These are phyloP conservation scores for Pichia sp. DNA, from an alignment of 1,139 yeast species.

Conservation along the genomic window DNA sequence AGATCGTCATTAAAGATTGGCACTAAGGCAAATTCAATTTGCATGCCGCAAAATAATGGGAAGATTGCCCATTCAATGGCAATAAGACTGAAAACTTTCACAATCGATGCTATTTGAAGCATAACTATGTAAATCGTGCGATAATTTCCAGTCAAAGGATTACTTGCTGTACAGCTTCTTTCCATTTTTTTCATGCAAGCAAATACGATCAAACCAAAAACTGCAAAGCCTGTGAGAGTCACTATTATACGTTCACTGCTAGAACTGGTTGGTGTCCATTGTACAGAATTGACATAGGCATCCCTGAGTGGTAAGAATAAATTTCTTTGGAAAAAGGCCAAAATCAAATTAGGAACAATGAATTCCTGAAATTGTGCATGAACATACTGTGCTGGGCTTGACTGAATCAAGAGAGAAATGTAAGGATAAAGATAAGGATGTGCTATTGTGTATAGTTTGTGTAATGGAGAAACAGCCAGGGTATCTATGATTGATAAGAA, in stretches of 20 bases:
- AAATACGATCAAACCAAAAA: conserved; percentile 33
- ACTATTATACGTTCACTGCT: conserved; percentile 20
- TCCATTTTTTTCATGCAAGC: conserved; percentile 37
- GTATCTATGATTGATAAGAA: not conserved
- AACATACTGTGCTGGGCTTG: not conserved
- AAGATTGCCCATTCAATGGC: conserved; percentile 76
- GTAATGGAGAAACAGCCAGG: not conserved
- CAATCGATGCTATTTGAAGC: conserved; percentile 55
- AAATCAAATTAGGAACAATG: conserved; percentile 7
- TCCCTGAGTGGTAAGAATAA: conserved; percentile 24
- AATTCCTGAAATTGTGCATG: not conserved
- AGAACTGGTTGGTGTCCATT: conserved; percentile 23
- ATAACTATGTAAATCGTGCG: conserved; percentile 48
- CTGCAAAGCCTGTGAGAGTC: conserved; percentile 37
- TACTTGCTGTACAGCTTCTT: conserved; percentile 30
- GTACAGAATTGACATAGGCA: conserved; percentile 18
- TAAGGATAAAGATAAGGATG: not conserved
- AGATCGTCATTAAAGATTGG: conserved; percentile 40
- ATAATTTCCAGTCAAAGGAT: conserved; percentile 46
- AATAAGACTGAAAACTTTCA: conserved; percentile 72
- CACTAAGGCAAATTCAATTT: conserved; percentile 64
- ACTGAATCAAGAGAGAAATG: not conserved
- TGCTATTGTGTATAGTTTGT: not conserved
- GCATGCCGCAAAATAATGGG: conserved; percentile 82
- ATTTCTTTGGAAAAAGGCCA: conserved; percentile 8